A percentile compares a stretch with the other conserved stretches of the same genome.
phyloP scores from a whole-genome alignment of 2,329 filamentous ascomycete genomes.

The Trichophyton rubrum region DNA sequence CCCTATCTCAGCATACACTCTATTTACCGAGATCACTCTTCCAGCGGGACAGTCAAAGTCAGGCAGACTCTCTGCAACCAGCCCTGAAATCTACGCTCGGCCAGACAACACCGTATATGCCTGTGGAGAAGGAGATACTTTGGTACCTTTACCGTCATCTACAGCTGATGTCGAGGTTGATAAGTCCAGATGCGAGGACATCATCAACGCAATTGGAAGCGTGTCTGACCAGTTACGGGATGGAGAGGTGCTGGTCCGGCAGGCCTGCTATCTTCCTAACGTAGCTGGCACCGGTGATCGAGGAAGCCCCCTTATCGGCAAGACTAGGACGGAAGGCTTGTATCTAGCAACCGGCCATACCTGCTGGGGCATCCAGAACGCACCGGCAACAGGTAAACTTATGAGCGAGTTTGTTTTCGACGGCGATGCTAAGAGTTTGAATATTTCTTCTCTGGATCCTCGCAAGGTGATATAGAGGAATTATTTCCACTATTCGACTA shows the following conservation, averaged over 20 bases:
- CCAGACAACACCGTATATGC: constrained; percentile 85
- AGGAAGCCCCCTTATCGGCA: constrained; percentile 66
- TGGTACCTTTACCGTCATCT: constrained; percentile 60
- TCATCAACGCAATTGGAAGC: constrained; percentile 60
- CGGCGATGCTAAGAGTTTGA: constrained; percentile 54
- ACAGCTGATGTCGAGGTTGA: constrained; percentile 68
- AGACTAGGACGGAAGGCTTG: constrained; percentile 58
- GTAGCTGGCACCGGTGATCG: constrained; percentile 38
- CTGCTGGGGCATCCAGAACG: constrained; percentile 98
- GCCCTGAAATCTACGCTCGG: constrained; percentile 87
- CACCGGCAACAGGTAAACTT: constrained; percentile 69
- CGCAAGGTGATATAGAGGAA: constrained; percentile 36
- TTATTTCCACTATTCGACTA: background rate
- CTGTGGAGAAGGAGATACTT: constrained; percentile 75
- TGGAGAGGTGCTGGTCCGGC: constrained; percentile 57
- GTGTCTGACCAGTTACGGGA: constrained; percentile 48
- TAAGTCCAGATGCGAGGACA: constrained; percentile 64
- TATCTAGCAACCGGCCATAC: constrained; percentile 83
- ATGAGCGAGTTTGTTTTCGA: constrained; percentile 71
- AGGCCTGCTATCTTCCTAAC: constrained; percentile 88
- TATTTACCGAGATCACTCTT: constrained; percentile 73
- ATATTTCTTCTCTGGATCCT: constrained; percentile 55
- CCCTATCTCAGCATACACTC: constrained; percentile 37
- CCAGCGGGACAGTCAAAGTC: constrained; percentile 46
- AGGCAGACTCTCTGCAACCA: constrained; percentile 48